These are phyloP conservation scores for Podospora fimiseda DNA, from an alignment of 495 filamentous ascomycete species.

Conservation along the genomic window DNA sequence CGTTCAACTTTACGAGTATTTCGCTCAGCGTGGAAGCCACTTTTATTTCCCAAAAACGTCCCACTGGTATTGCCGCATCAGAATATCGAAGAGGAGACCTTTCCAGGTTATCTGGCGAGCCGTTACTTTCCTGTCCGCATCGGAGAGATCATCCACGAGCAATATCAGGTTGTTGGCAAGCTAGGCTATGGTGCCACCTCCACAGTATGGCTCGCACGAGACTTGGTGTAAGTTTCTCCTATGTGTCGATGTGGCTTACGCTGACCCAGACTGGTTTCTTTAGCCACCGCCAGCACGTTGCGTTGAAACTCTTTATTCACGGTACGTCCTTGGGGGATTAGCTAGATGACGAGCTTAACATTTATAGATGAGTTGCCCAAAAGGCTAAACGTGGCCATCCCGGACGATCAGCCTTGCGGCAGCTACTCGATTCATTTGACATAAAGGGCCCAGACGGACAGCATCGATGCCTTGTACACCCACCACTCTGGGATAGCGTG, in stretches of 20 bases:
- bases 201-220: conserved; percentile 49
- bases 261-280: background rate
- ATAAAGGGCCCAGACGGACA: conserved; percentile 30
- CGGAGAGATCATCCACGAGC: conserved; percentile 40
- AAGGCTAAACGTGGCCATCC: conserved; percentile 20
- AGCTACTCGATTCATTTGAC: conserved; percentile 37
- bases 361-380: conserved; percentile 29
- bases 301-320: background rate
- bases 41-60: background rate
- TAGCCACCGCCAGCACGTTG: background rate
- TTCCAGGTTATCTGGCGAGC: background rate
- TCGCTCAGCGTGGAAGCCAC: background rate
- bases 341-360: conserved; percentile 24
- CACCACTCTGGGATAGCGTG: conserved; percentile 36
- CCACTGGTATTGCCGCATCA: background rate
- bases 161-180: conserved; percentile 47
- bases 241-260: background rate
- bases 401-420: conserved; percentile 32
- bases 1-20: background rate
- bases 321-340: background rate
- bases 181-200: conserved; percentile 50
- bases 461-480: conserved; percentile 40
- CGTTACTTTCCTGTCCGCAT: conserved; percentile 45
- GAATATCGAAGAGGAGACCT: background rate
- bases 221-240: conserved; percentile 37